Evolutionary conservation across 140 eudicot species (phyloP), one percentile per base, ranked within the genome.

Genomic region (Flaveria floridana): DNA sequence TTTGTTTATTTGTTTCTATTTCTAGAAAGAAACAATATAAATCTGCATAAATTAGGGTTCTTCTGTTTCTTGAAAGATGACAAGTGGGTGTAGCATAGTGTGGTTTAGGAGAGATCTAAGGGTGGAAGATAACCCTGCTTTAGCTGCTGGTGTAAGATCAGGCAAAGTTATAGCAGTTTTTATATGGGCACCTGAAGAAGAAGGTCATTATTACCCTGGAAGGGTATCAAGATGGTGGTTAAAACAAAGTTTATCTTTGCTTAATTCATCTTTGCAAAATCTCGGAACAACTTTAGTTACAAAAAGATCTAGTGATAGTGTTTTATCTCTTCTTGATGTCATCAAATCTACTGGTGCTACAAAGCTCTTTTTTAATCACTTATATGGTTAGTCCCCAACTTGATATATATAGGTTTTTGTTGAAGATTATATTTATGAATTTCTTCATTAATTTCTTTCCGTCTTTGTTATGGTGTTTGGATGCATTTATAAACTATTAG

Each of bases 191-290:
- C 97, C 97, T 58, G 97, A 91, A 67, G 97, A 91, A 78, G 99
- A 95, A 78, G 97, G 97, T 4, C 95, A 84, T 72, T 95, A 81
- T 80, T 83, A 84, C 34, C 97, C 99, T 7, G 99, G 99, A 11
- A 88, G 97, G 76, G 99, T 95, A 1, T 95, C 99, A 12, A 85
- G 99, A 78, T 95, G 97, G 97, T 91, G 99, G 99, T 90, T 95
- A 14, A 95, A 95, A 77, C 96, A 95, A 70, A 95, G 99, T 30
- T 91, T 95, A 77, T 70, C 88, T 25, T 82, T 87, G 39, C 97
- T 95, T 76, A 95, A 86, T 82, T 85, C 89, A n/a, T 88, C 99
- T 51, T 83, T 95, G 65, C 89, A 75, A 83, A 95, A 83, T 58
- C 89, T 95, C 63, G 99, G 99, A 6, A 91, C 97, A 57, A 78